Conservation (phyloP, 2,329 filamentous ascomycete genomes). For the Colletotrichum spinosum region DNA sequence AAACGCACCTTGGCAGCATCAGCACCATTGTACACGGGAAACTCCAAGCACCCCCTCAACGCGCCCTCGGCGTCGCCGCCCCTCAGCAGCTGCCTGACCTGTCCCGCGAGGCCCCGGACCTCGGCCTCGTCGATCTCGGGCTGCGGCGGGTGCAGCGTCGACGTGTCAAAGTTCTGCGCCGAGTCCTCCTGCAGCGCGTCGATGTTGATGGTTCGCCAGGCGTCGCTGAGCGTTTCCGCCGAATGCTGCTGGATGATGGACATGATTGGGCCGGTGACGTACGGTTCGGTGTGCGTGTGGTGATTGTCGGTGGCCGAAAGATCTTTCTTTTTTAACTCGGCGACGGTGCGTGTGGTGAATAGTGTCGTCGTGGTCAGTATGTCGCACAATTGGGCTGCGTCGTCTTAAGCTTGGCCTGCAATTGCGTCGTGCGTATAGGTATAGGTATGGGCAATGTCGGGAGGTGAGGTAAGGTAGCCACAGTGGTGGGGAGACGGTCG, state of each 20-base stretch:
- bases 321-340: background rate
- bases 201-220: constrained; percentile 92
- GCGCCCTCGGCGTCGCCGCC: constrained; percentile 91
- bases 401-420: constrained; percentile 10
- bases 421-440: constrained; percentile 15
- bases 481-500: constrained; percentile 33
- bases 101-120: constrained; percentile 80
- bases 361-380: background rate
- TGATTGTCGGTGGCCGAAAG: background rate
- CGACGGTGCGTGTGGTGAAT: background rate
- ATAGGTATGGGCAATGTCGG: constrained; percentile 16
- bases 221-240: constrained; percentile 69
- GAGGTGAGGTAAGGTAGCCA: constrained; percentile 34
- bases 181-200: constrained; percentile 92
- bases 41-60: constrained; percentile 85
- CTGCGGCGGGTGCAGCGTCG: constrained; percentile 82
- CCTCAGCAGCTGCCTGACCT: constrained; percentile 88
- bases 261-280: constrained; percentile 54
- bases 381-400: constrained; percentile 14
- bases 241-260: constrained; percentile 77
- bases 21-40: constrained; percentile 77
- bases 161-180: constrained; percentile 88
- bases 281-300: background rate
- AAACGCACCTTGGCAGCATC: constrained; percentile 68
- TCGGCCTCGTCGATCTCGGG: constrained; percentile 81